phyloP scores from a whole-genome alignment of 345 rosid species.

The Salix suchowensis region DNA sequence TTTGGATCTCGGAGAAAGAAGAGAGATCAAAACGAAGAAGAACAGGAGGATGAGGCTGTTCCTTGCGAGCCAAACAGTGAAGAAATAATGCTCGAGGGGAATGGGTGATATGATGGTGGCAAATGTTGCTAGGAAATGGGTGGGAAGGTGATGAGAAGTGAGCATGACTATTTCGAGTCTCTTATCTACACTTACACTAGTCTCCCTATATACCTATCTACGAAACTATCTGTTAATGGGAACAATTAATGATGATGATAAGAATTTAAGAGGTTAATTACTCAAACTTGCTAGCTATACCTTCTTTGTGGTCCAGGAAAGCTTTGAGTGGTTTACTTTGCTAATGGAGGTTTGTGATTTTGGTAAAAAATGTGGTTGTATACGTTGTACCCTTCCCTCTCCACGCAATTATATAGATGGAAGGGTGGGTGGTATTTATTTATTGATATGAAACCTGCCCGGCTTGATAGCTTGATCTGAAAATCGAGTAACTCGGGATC shows the following conservation, averaged over 20 bases:
- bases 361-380: background rate
- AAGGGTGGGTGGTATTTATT: background rate
- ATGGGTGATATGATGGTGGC: background rate
- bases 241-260: background rate
- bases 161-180: slow-evolving; percentile 31
- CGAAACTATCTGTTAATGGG: background rate
- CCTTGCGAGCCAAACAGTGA: slow-evolving; percentile 16
- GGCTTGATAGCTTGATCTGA: no score
- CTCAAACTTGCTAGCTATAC: background rate
- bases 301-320: slow-evolving; percentile 12
- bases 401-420: slow-evolving; percentile 6
- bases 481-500: no score
- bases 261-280: background rate
- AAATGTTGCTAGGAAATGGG: slow-evolving; percentile 24
- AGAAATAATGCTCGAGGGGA: slow-evolving; percentile 2
- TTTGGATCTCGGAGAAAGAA: slow-evolving; percentile 37
- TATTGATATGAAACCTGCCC: background rate
- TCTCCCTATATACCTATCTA: background rate
- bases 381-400: background rate
- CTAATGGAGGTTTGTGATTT: background rate
- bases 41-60: slow-evolving; percentile 15
- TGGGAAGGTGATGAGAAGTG: slow-evolving; percentile 37
- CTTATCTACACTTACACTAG: background rate
- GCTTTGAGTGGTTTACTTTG: background rate
- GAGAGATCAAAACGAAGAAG: slow-evolving; percentile 27